Evolutionary conservation across 163 green algal species (phyloP), one percentile per base, ranked within the genome.

Genomic region (Coccomyxa subellipsoidea): DNA sequence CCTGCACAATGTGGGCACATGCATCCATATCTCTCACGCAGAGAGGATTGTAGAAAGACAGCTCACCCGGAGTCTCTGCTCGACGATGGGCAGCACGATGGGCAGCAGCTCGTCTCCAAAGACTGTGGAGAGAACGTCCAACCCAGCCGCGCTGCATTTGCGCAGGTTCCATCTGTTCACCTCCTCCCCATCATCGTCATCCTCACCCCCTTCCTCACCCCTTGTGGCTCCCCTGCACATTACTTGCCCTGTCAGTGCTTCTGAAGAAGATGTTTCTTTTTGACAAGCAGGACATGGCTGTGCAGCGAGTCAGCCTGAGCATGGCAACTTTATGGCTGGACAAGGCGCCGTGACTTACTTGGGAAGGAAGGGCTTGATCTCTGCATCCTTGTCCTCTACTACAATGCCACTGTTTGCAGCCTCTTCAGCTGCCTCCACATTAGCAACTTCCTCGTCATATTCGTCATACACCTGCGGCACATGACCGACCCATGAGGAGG

Each of bases 31-130:
- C n/a, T n/a, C n/a, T n/a, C n/a, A n/a, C n/a, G n/a, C n/a, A n/a
- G n/a, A n/a, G n/a, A n/a, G n/a, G n/a, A n/a, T n/a, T n/a, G n/a
- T n/a, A n/a, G n/a, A n/a, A n/a, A n/a, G n/a, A n/a, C n/a, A n/a
- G n/a, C 47, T 59, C n/a, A 73, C 88, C 70, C 85, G 80, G 38
- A 97, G 84, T 59, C 92, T 81, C 84, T 93, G 87, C 88, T 97
- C 84, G 18, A 98, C 92, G 29, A 97, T 94, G 18, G 96, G 96
- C 76, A 96, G 88, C 54, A 99, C 90, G 47, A 98, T 87, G n/a
- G 95, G 92, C 77, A 98, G 92, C 82, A 99, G 87, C 75, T 98
- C 93, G 76, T 97, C 94, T 10, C 91, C 90, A 83, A 95, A 97
- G 21, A 92, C 87, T 38, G 90, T 95, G 69, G 89, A 94, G 36